phyloP scores from a whole-genome alignment of 495 filamentous ascomycete species.

The Letharia lupina region DNA sequence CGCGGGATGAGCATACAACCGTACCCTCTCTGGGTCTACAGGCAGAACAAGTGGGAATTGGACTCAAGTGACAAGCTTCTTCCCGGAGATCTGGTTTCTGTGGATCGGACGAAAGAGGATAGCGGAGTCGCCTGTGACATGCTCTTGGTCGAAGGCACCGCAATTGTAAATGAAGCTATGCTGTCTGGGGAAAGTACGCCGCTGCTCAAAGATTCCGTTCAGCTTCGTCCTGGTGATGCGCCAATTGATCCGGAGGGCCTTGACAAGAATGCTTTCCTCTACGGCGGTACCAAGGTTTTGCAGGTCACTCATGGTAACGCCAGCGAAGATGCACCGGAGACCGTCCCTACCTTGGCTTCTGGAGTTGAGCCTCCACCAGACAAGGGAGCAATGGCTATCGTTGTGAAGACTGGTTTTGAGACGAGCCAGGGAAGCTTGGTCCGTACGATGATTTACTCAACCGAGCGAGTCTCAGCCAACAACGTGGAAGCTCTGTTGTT shows the following conservation, averaged over 20 bases:
- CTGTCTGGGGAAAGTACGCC: constrained; percentile 96
- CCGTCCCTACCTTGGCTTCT: constrained; percentile 51
- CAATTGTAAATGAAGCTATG: constrained; percentile 99
- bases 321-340: constrained; percentile 59
- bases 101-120: constrained; percentile 92
- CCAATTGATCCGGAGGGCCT: constrained; percentile 78
- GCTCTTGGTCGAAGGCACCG: constrained; percentile 85
- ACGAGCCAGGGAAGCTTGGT: constrained; percentile 96
- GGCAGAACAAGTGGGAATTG: constrained; percentile 78
- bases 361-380: constrained; percentile 74
- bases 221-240: constrained; percentile 81
- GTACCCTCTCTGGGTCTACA: constrained; percentile 84
- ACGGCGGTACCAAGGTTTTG: constrained; percentile 93
- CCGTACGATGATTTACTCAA: constrained; percentile 99
- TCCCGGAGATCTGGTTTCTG: constrained; percentile 93
- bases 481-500: constrained; percentile 91
- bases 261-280: constrained; percentile 94
- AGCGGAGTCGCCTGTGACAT: constrained; percentile 96
- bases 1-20: constrained; percentile 99
- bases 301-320: constrained; percentile 78
- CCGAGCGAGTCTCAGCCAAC: constrained; percentile 94
- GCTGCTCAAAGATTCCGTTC: constrained; percentile 90
- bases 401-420: constrained; percentile 97
- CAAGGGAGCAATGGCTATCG: constrained; percentile 86
- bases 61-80: constrained; percentile 88